Base-by-base conservation (phyloP, 441 rosid species). In the Adansonia grandidieri region DNA sequence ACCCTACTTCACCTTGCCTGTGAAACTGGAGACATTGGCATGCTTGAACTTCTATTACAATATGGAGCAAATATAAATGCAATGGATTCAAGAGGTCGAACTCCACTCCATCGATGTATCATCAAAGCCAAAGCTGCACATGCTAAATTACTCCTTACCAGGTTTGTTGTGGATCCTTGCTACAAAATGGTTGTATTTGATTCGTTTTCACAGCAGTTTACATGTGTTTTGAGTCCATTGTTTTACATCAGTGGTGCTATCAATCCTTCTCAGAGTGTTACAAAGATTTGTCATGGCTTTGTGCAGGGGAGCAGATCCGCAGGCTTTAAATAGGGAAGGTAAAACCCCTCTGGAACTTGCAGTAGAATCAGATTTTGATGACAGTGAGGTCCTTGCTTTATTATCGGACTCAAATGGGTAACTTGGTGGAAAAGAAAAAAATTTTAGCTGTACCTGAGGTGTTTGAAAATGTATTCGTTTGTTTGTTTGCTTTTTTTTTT, bases 11-110 rank as follows among this genome's bases (percentile, higher is more conserved):
- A 97, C 83, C 95, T 96, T 71, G 99, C 99, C 68, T 97, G 98
- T 88, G 98, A 92, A 87, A 89, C 92, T 75, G 91, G 94, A 24
- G 99, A 97, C 80, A 86, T 97, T 48, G 97, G 99, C 80, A 95
- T 97, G 99, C 82, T 95, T 11, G 99, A 97, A 87, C 97, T 97
- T 82, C 91, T 97, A 48, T 83, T 97, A 53, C 99, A 97, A 79
- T 97, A 95, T 69, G 99, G 99, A 78, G 98, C 99, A 57, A 90
- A 89, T 82, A 86, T 92, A 78, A 93, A 95, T 81, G 86, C 93
- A 61, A 81, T 81, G 8, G 97, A 92, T 85, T 88, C 95, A 64
- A 89, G 85, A 82, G 98, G 99, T 79, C 94, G 91, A 74, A 89
- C 87, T 3, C 99, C 99, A 3, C 87, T 97, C 70, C 98, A 95